These are phyloP conservation scores for Ananas comosus DNA, from an alignment of 176 grass and related monocot genomes.

Conservation along the genomic window DNA sequence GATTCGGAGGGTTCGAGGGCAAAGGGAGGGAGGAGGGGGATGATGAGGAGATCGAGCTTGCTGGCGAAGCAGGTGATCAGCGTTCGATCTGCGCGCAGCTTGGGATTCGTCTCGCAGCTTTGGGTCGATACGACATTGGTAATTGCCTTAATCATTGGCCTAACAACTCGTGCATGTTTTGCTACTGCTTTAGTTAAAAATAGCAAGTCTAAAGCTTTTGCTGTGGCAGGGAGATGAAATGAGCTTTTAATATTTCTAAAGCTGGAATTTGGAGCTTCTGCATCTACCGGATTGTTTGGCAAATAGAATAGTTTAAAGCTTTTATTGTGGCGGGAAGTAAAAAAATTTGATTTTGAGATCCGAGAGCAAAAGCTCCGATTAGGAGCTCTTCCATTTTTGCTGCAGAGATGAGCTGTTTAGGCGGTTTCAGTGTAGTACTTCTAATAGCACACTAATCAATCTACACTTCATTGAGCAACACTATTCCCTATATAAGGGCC, in stretches of 20 bases:
- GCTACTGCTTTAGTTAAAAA: neutral
- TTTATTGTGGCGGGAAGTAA: no score
- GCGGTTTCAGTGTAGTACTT: no score
- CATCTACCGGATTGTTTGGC: no score
- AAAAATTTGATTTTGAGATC: no score
- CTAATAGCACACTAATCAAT: no score
- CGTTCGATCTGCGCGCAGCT: conserved; percentile 61
- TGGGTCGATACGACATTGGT: conserved; percentile 69
- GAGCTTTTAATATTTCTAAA: no score
- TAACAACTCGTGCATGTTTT: neutral
- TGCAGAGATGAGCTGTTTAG: no score
- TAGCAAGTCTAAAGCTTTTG: neutral
- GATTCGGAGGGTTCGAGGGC: conserved; percentile 5
- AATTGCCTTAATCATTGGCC: neutral
- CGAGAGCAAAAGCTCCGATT: no score
- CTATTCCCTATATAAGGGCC: neutral
- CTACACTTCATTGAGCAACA: neutral
- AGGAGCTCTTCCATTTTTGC: no score
- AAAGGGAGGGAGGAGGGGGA: conserved; percentile 36
- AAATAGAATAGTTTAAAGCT: no score
- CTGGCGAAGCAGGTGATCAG: conserved; percentile 93
- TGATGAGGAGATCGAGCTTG: conserved; percentile 60
- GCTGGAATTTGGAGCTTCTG: no score
- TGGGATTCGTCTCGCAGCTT: conserved; percentile 91
- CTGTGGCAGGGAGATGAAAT: neutral